Percentiles rank a stretch among this genome's conserved stretches.
These are phyloP conservation scores for Aquilaria malaccensis DNA, from an alignment of 345 rosid genomes.

Conservation along the genomic window DNA sequence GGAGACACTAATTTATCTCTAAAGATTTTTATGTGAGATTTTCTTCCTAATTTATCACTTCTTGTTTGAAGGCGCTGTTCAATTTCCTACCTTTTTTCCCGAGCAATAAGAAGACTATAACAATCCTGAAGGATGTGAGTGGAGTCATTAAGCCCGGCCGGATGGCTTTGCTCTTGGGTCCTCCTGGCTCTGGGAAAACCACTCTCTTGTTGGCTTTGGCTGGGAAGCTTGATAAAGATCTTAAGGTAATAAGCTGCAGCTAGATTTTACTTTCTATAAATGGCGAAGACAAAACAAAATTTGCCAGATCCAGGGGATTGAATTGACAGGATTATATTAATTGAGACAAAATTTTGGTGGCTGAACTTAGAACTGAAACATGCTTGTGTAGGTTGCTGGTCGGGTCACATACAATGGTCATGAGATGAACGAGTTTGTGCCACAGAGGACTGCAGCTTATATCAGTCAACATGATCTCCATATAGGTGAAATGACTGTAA, in stretches of 20 bases:
- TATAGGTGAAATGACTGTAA: conserved; percentile 54
- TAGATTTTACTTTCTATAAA: too few relatives aligned
- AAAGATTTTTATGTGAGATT: neutral
- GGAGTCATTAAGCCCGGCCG: conserved; percentile 72
- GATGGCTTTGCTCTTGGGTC: conserved; percentile 74
- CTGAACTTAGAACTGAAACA: neutral
- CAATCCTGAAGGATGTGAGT: conserved; percentile 46
- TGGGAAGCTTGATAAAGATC: conserved; percentile 42
- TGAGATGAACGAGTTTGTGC: conserved; percentile 47
- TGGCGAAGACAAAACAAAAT: neutral
- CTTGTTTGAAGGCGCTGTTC: conserved; percentile 20
- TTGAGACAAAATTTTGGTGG: too few relatives aligned
- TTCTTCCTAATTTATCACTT: neutral
- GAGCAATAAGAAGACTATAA: conserved; percentile 28
- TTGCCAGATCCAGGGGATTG: neutral
- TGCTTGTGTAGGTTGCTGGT: conserved; percentile 36
- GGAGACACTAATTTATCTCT: neutral
- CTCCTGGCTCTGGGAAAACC: conserved; percentile 87
- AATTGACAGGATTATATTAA: too few relatives aligned
- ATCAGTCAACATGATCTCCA: conserved; percentile 65
- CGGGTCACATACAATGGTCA: conserved; percentile 56
- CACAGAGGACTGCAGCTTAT: conserved; percentile 64
- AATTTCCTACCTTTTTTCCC: conserved; percentile 20
- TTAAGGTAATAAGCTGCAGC: conserved; percentile 25
- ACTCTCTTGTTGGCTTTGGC: conserved; percentile 62